Base-by-base conservation (phyloP, 2,329 filamentous ascomycete genomes). In the Cladophialophora bantiana region DNA sequence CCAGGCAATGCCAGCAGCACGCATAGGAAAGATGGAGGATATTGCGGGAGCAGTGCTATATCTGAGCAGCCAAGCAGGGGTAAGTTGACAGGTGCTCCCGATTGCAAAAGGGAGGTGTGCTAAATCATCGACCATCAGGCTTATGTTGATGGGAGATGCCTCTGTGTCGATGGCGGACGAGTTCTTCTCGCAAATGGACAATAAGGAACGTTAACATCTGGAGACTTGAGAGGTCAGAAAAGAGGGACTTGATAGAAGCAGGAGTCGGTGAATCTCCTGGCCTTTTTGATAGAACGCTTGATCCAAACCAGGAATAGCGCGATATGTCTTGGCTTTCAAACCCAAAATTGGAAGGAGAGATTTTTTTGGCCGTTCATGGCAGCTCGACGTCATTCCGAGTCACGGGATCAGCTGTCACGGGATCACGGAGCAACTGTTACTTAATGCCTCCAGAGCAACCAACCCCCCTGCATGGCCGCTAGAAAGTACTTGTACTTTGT, bases 31-130 rank as follows among this genome's bases (percentile, higher is more conserved):
- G 0, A 64, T 75, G 4, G 78, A 79, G 59, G 81, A 83, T 63
- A 78, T 83, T 69, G 80, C 78, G 2, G 82, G 81, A 0, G 74
- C 78, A 3, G 73, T 83, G 3, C 52, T 83, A 20, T 83, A 80
- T 66, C 74, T 83, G 2, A 75, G 75, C 7, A 80, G 77, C 68
- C 76, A 77, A 69, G 80, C 80, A 3, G 80, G 80, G 18, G 77
- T 77, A 61, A 75, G 76, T 75, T 26, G 61, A n/a, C 26, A 32
- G 2, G 54, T 36, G 10, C 26, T n/a, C 7, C 5, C 5, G 13
- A 31, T 32, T n/a, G 38, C 32, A 20, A 26, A 35, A 10, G 38
- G 58, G 48, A 13, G n/a, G 36, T 59, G 36, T 45, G 20, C 56
- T 50, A 54, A 42, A 52, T 32, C 31, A 18, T 56, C 26, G 60